Percentiles rank a stretch among this genome's conserved stretches.
Conservation (phyloP, 2,329 filamentous ascomycete species). For the Pseudogymnoascus sp. region DNA sequence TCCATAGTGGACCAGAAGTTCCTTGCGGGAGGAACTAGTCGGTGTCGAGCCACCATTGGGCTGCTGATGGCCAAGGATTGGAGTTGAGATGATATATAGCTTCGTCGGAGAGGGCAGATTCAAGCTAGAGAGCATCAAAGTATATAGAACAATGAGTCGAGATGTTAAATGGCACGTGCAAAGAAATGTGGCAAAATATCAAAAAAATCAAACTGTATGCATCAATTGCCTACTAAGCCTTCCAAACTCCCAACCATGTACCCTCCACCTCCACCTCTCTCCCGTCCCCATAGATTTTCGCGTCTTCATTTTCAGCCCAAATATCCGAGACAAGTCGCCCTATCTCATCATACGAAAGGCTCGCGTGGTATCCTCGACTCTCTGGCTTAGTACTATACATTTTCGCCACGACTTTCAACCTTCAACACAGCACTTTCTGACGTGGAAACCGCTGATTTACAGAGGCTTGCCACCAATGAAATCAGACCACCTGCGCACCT, state of each 20-base stretch:
- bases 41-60: neutral
- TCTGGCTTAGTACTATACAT: constrained; percentile 7
- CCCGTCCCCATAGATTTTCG: neutral
- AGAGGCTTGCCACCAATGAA: constrained; percentile 83
- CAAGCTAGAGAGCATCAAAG: neutral
- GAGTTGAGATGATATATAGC: neutral
- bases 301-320: neutral
- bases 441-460: constrained; percentile 34
- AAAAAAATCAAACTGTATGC: constrained; percentile 6
- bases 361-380: neutral
- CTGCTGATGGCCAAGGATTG: neutral
- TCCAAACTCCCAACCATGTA: constrained; percentile 1
- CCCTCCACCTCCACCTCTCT: neutral
- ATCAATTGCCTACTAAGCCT: constrained; percentile 8
- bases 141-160: neutral
- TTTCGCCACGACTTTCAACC: constrained; percentile 3
- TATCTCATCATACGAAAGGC: constrained; percentile 1
- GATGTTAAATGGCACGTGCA: neutral
- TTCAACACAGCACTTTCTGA: neutral
- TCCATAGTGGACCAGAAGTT: neutral
- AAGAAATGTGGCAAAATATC: neutral
- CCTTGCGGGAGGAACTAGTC: neutral
- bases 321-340: neutral
- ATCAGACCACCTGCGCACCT: constrained; percentile 91
- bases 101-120: neutral